Percentiles rank a stretch among this genome's conserved stretches.
Conservation (phyloP, 176 grass and related monocot genomes). For the Eremochloa ophiuroides region DNA sequence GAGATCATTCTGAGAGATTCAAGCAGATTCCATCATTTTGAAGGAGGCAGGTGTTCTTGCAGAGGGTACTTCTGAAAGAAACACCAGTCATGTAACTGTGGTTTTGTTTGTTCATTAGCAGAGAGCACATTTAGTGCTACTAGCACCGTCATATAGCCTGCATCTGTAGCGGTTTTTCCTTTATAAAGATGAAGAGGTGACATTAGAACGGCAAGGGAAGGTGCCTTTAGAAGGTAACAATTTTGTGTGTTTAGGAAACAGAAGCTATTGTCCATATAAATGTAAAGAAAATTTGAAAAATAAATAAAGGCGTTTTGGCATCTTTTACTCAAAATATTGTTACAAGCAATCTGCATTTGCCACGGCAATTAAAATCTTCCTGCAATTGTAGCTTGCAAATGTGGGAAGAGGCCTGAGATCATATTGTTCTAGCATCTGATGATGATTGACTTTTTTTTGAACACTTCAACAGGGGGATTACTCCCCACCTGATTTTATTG, state of each 20-base stretch:
- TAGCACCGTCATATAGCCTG: not conserved
- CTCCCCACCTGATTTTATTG: no score
- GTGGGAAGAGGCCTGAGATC: not conserved
- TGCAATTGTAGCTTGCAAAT: not conserved
- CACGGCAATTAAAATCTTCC: no score
- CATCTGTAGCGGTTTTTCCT: not conserved
- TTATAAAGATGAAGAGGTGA: not conserved
- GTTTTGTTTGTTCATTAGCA: constrained; percentile 16
- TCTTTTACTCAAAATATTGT: not conserved
- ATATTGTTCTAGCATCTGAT: not conserved
- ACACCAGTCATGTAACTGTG: not conserved
- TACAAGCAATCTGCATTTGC: not conserved
- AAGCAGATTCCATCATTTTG: constrained; percentile 83
- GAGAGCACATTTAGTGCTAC: not conserved
- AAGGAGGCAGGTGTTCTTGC: constrained; percentile 74
- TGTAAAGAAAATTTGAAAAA: not conserved
- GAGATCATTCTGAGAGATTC: constrained; percentile 84
- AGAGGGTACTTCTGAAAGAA: constrained; percentile 63
- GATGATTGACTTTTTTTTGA: no score
- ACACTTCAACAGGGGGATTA: no score
- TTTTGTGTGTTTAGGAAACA: not conserved
- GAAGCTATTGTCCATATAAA: not conserved
- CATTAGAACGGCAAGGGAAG: not conserved
- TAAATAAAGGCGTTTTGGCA: not conserved
- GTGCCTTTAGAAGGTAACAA: not conserved